Evolutionary conservation across 768 basidiomycete genomes (phyloP).

Genomic region (Porphyrellus cyaneotinctus): DNA sequence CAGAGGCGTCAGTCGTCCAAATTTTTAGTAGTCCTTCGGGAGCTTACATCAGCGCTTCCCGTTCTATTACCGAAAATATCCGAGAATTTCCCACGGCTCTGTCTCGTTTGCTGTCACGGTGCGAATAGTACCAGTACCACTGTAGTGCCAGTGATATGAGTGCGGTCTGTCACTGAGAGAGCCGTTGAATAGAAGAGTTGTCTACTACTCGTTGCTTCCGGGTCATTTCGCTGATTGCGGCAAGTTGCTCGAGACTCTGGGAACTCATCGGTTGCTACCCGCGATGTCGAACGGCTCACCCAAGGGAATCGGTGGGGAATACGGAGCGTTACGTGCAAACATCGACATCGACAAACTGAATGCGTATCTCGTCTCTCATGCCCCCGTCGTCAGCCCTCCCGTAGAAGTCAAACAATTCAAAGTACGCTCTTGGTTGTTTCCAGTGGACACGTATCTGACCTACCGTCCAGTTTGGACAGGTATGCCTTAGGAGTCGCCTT

Average conservation of each 20-base stretch:
- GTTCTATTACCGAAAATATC: slow-evolving; percentile 13
- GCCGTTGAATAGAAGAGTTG: too few relatives aligned
- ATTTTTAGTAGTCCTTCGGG: slow-evolving; percentile 39
- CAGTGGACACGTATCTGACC: not conserved
- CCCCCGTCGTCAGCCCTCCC: slow-evolving; percentile 54
- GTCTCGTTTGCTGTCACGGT: too few relatives aligned
- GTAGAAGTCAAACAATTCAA: slow-evolving; percentile 91
- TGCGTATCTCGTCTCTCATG: slow-evolving; percentile 55
- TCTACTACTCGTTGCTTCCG: too few relatives aligned
- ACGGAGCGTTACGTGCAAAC: slow-evolving; percentile 65
- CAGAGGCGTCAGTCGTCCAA: slow-evolving; percentile 48
- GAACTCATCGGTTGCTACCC: too few relatives aligned
- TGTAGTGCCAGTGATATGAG: too few relatives aligned
- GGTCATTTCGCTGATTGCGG: too few relatives aligned
- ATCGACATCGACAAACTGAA: slow-evolving; percentile 66
- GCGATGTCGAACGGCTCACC: slow-evolving; percentile 24
- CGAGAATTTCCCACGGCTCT: slow-evolving; percentile 11
- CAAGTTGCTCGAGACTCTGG: too few relatives aligned
- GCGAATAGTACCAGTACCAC: too few relatives aligned
- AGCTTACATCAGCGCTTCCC: slow-evolving; percentile 24
- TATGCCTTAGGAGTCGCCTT: slow-evolving; percentile 30
- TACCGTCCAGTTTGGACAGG: slow-evolving; percentile 77
- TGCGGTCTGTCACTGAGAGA: too few relatives aligned
- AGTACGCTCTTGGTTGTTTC: slow-evolving; percentile 39
- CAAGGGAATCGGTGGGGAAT: slow-evolving; percentile 66